phyloP scores from a whole-genome alignment of 2,329 filamentous ascomycete species.

The Xylariaceae sp. region DNA sequence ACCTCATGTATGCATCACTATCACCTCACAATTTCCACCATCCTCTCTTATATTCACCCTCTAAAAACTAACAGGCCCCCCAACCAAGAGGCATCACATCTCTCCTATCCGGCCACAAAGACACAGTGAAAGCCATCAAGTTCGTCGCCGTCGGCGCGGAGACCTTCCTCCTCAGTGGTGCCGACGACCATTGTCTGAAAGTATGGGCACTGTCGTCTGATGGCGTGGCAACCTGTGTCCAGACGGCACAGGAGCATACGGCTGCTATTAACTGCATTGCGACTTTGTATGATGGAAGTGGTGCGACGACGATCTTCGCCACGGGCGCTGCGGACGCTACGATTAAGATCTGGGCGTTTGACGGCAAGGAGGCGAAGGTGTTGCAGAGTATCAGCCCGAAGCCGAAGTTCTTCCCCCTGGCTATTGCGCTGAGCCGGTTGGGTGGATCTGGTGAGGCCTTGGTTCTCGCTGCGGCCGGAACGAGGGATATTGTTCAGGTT shows the following conservation, averaged over 20 bases:
- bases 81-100: slow-evolving; percentile 53
- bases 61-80: slow-evolving; percentile 25
- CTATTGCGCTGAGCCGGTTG: slow-evolving; percentile 63
- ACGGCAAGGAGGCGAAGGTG: slow-evolving; percentile 44
- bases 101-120: slow-evolving; percentile 71
- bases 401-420: slow-evolving; percentile 77
- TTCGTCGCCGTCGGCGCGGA: slow-evolving; percentile 54
- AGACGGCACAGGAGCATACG: slow-evolving; percentile 62
- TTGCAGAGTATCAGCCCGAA: slow-evolving; percentile 66
- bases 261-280: slow-evolving; percentile 68
- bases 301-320: slow-evolving; percentile 48
- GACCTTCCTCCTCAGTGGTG: slow-evolving; percentile 66
- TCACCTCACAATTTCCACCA: too few relatives aligned
- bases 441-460: slow-evolving; percentile 46
- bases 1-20: slow-evolving; percentile 61
- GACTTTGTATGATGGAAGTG: slow-evolving; percentile 32
- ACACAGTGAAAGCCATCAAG: slow-evolving; percentile 75
- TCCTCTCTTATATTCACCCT: slow-evolving; percentile 6
- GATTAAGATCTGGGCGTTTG: slow-evolving; percentile 63
- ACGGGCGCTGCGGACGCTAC: slow-evolving; percentile 79
- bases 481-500: slow-evolving; percentile 74
- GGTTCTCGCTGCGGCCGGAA: slow-evolving; percentile 80
- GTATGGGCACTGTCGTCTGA: slow-evolving; percentile 55
- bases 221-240: slow-evolving; percentile 37
- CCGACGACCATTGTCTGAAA: slow-evolving; percentile 71